phyloP scores from a whole-genome alignment of 2,329 filamentous ascomycete genomes.

The Nigrospora sphaerica region DNA sequence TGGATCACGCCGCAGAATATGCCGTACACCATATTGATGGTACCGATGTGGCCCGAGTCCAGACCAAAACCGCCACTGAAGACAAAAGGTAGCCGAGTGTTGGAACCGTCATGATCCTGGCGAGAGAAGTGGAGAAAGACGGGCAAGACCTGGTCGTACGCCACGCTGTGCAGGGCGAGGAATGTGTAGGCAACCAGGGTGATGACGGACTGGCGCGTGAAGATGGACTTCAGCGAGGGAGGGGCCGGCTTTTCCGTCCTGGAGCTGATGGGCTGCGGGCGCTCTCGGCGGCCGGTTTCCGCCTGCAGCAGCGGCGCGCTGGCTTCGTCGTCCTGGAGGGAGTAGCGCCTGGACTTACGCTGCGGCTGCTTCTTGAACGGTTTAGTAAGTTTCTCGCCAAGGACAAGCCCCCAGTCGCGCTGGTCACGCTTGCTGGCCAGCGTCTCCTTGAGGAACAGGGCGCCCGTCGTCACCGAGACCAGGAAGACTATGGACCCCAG shows the following conservation, averaged over 20 bases:
- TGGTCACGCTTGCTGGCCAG: slow-evolving; percentile 61
- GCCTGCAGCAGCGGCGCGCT: slow-evolving; percentile 45
- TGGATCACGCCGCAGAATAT: slow-evolving; percentile 74
- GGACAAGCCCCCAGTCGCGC: slow-evolving; percentile 66
- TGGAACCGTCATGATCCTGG: slow-evolving; percentile 48
- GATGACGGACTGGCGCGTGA: slow-evolving; percentile 66
- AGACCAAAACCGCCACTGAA: slow-evolving; percentile 77
- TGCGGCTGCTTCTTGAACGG: slow-evolving; percentile 20
- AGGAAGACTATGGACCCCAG: slow-evolving; percentile 71
- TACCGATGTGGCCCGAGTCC: slow-evolving; percentile 67
- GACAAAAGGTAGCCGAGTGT: slow-evolving; percentile 64
- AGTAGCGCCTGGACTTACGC: slow-evolving; percentile 30
- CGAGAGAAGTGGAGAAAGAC: slow-evolving; percentile 78
- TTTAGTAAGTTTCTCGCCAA: slow-evolving; percentile 60
- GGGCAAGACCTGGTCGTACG: slow-evolving; percentile 81
- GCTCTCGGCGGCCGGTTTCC: slow-evolving; percentile 16
- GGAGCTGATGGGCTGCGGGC: slow-evolving; percentile 7
- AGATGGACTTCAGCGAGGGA: slow-evolving; percentile 37
- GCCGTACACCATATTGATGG: slow-evolving; percentile 79
- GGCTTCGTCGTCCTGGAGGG: slow-evolving; percentile 49
- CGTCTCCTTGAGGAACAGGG: slow-evolving; percentile 82
- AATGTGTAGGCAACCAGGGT: slow-evolving; percentile 74
- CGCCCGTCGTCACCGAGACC: slow-evolving; percentile 64
- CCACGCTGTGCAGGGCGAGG: slow-evolving; percentile 73
- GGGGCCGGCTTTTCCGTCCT: slow-evolving; percentile 11